Evolutionary conservation across 371 early-diverging fungal genomes (phyloP), one percentile per base, ranked within the genome.

Genomic region (Rhizopus delemar): DNA sequence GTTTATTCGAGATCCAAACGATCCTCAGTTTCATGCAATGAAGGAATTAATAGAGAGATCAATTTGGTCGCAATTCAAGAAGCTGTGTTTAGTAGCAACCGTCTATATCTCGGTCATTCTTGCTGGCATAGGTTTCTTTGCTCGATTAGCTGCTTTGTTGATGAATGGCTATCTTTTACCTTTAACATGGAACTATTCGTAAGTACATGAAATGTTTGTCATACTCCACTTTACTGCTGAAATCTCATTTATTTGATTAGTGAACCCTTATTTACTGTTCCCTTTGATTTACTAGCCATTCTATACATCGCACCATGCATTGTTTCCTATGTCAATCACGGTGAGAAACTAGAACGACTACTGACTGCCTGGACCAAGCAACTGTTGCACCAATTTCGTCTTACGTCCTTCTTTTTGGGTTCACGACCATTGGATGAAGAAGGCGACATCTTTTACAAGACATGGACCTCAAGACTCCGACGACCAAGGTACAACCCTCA

Each of bases 1-100:
- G 95, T 96, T 96, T 70, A 90, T 96, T 53, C 88, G 97, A 33
- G 95, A 97, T 58, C 97, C 98, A 4, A 91, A 90, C 48, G 95
- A 97, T 66, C 93, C 95, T 8, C 85, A 90, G 28, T 94, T 93
- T 69, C 89, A 93, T 62, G 94, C 96, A 4, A 87, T 97, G 65
- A 86, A 87, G 45, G 98, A 97, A 68, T 88, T 93, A 22, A 66
- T 93, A 5, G 91, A 95, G 58, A 83, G 89, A 15, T 89, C 92
- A 0, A 70, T 87, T 8, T 57, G 81, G 9, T 71, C 82, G 22
- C 94, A 95, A 68, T 66, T 92, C 51, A 77, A 83, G 65, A 95
- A 93, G 70, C 81, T 97, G 32, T 84, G 81, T 4, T 77, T 86
- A 2, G 91, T 93, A 53, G 83, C 85, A 3, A 39, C 89, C 34